Evolutionary conservation across 208 protist genomes (phyloP).

Genomic region (Balamuthia mandrillaris): DNA sequence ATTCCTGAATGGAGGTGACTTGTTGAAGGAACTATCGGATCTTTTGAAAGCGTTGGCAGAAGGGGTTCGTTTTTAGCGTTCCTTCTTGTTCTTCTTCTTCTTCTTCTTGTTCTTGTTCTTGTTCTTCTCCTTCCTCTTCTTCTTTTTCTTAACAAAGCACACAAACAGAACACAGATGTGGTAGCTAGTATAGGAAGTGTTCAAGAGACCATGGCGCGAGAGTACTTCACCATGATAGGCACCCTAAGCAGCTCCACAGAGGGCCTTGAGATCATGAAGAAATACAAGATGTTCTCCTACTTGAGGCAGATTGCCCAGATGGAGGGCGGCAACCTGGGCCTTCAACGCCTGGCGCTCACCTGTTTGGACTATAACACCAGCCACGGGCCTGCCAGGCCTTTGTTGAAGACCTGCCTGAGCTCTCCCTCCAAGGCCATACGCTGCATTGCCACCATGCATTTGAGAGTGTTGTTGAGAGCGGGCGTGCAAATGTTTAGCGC

Average conservation of each 20-base stretch:
- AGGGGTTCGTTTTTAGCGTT: background rate
- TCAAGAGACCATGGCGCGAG: conserved; percentile 49
- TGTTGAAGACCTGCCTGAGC: background rate
- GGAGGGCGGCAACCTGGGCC: too few species aligned
- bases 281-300: too few species aligned
- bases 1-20: conserved; percentile 7
- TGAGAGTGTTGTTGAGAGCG: conserved; percentile 44
- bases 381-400: background rate
- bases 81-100: background rate
- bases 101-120: too few species aligned
- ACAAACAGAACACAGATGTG: background rate
- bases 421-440: conserved; percentile 32
- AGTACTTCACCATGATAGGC: conserved; percentile 61
- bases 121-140: too few species aligned
- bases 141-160: too few species aligned
- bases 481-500: conserved; percentile 54
- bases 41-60: conserved; percentile 14
- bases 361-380: conserved; percentile 54
- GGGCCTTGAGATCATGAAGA: conserved; percentile 2
- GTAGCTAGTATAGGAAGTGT: conserved; percentile 17
- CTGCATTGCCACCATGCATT: conserved; percentile 42
- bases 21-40: conserved; percentile 20
- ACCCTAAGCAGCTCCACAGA: conserved; percentile 24
- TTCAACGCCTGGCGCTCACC: too few species aligned
- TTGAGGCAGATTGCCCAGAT: too few species aligned